Evolutionary conservation across 2,329 filamentous ascomycete genomes (phyloP).

Genomic region (Arthrobotrys sinensis): DNA sequence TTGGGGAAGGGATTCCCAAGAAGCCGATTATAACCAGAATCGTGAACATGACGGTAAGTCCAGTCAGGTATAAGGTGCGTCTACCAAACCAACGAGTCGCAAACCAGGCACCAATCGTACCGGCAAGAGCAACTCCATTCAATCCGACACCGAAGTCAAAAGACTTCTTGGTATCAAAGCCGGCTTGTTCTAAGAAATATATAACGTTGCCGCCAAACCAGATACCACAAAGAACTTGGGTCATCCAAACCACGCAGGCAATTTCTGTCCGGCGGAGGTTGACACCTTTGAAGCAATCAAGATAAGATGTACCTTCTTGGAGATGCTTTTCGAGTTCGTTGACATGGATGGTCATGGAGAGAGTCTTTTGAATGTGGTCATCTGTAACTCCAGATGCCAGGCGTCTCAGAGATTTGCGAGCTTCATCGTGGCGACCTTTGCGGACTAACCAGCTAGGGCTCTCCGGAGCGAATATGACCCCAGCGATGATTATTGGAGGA

Average conservation of each 20-base stretch:
- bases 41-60: constrained; percentile 68
- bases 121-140: constrained; percentile 74
- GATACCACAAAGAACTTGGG: constrained; percentile 68
- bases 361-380: constrained; percentile 85
- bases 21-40: constrained; percentile 64
- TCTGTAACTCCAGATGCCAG: constrained; percentile 76
- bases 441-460: constrained; percentile 77
- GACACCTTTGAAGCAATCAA: constrained; percentile 84
- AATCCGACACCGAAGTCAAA: constrained; percentile 72
- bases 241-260: constrained; percentile 71
- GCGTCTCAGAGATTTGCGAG: constrained; percentile 77
- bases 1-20: constrained; percentile 41
- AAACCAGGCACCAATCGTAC: constrained; percentile 72
- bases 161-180: constrained; percentile 65
- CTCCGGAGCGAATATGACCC: constrained; percentile 78
- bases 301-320: constrained; percentile 80
- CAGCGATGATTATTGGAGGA: constrained; percentile 77
- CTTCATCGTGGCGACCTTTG: constrained; percentile 75
- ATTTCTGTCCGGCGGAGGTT: constrained; percentile 84
- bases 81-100: constrained; percentile 71
- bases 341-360: constrained; percentile 93
- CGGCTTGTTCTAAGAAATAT: constrained; percentile 71
- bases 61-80: constrained; percentile 70
- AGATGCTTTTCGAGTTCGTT: constrained; percentile 84
- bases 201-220: constrained; percentile 63